Evolutionary conservation across 257 asterid species (phyloP), one percentile per base, ranked within the genome.

Genomic region (Solanum gandarillasii): DNA sequence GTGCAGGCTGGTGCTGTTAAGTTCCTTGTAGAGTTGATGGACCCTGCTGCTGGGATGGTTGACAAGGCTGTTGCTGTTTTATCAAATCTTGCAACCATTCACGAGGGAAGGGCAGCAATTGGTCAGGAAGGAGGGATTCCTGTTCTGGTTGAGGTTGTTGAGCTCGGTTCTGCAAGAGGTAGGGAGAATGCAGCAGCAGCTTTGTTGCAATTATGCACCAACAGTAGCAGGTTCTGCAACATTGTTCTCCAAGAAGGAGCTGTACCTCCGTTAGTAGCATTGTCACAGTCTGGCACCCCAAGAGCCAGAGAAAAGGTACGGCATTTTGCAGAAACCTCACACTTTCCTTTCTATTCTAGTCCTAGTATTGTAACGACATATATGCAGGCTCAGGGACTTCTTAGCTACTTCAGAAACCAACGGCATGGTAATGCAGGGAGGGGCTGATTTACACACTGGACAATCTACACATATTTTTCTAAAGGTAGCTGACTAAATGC

Each of bases 131-230:
- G 86, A 70, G 93, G 91, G 9, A 91, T 91, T 52, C 89, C 91
- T 4, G 87, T 87, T 55, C 86, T 91, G 73, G 91, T 91, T 71
- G 93, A 91, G 90, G 91, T 91, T 84, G 90, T 91, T 75, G 93
- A 89, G 62, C 86, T 91, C 39, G 93, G 91, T 27, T 91, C 93
- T 18, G 90, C 91, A 39, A 91, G 93, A 89, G 91, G 91, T 4
- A 91, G 89, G 88, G 90, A 91, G 60, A 89, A 91, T 81, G 93
- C 91, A 68, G 91, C 89, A n/a, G 90, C 93, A 13, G 90, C 93
- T 71, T 89, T 91, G 39, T 36, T 91, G 72, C 93, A 91, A 81
- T 46, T 91, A 82, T 88, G 91, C 87, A 86, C 91, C 2, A 88
- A 73, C 87, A 91, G 91, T 88, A 87, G 87, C 89, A 88, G 90